Evolutionary conservation across 768 basidiomycete species (phyloP).

Genomic region (Tephrocybe sp.): DNA sequence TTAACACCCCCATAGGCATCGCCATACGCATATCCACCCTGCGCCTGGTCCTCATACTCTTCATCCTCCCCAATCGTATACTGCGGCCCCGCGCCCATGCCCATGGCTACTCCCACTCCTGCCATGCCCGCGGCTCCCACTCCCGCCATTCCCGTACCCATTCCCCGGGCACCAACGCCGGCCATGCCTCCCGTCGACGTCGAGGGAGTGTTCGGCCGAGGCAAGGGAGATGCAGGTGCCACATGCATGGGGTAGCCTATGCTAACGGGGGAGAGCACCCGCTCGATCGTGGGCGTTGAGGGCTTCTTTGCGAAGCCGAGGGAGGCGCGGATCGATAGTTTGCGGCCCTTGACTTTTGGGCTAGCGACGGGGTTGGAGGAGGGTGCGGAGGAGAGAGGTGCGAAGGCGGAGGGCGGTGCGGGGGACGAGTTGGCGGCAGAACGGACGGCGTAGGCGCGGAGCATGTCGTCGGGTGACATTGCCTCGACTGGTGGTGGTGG

Average conservation of each 20-base stretch:
- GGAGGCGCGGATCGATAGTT: constrained; percentile 12
- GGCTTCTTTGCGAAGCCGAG: constrained; percentile 10
- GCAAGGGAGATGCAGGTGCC: too few species aligned
- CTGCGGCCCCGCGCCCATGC: constrained; percentile 24
- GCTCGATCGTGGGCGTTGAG: too few species aligned
- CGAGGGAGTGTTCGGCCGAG: too few species aligned
- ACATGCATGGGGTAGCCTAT: background rate
- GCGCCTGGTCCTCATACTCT: constrained; percentile 11
- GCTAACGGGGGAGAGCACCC: background rate
- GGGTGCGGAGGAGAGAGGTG: background rate
- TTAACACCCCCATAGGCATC: constrained; percentile 13
- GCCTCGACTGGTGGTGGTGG: constrained; percentile 22
- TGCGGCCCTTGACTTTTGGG: constrained; percentile 5
- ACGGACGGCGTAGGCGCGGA: constrained; percentile 67
- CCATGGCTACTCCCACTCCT: too few species aligned
- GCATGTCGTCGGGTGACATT: constrained; percentile 72
- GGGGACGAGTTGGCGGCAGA: constrained; percentile 13
- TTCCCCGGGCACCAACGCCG: constrained; percentile 7
- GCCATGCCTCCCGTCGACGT: constrained; percentile 13
- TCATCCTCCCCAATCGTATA: constrained; percentile 35
- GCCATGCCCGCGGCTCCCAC: too few species aligned
- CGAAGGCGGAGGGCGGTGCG: too few species aligned
- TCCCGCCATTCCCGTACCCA: too few species aligned
- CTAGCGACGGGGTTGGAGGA: background rate
- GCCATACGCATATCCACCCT: constrained; percentile 13